Base-by-base conservation (phyloP, 805 yeast genomes). In the Tetrapisispora fleetii region DNA sequence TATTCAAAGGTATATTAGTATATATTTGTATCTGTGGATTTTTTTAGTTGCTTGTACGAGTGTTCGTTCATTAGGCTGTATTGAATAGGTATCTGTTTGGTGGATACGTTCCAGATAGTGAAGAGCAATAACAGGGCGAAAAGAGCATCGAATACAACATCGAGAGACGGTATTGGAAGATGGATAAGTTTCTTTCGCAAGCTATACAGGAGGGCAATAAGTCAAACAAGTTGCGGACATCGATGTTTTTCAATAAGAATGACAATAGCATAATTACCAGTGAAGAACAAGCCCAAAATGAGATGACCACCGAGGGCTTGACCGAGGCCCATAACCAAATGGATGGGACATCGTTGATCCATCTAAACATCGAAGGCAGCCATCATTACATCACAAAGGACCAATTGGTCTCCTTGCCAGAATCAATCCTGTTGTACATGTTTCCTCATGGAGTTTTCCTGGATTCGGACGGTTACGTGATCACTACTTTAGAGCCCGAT, bases 361-460 rank as follows among this genome's bases (percentile, higher is more conserved):
- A 78, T 58, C 72, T 90, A 67, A 80, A 85, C 59, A 75, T 90
- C 48, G 75, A 95, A 43, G 95, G 93, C 11, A 66, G 65, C 13
- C 67, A 72, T 50, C 87, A 87, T 64, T 77, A 79, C 45, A 80
- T 91, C 40, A 80, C 93, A 3, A 75, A 95, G 51, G 93, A 86
- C 56, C 95, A 87, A 62, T 75, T 91, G 54, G 81, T 88, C 85
- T 80, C 87, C 49, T 71, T 91, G 33, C 97, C 98, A 0, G 97
- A 91, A 61, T 80, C 88, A 54, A 80, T 91, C n/a, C 69, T 91
- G 50, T 75, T 89, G 49, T 85, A 95, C 55, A 69, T 91, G 28
- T 85, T 86, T 59, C 95, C 96, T 16, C 85, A 83, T 55, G 95
- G 96, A 32, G 90, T 86, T 8, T 83, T 87, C 61, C 74, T 85